phyloP scores from a whole-genome alignment of 2,329 filamentous ascomycete genomes.

The Neofusicoccum kwambonambiense region DNA sequence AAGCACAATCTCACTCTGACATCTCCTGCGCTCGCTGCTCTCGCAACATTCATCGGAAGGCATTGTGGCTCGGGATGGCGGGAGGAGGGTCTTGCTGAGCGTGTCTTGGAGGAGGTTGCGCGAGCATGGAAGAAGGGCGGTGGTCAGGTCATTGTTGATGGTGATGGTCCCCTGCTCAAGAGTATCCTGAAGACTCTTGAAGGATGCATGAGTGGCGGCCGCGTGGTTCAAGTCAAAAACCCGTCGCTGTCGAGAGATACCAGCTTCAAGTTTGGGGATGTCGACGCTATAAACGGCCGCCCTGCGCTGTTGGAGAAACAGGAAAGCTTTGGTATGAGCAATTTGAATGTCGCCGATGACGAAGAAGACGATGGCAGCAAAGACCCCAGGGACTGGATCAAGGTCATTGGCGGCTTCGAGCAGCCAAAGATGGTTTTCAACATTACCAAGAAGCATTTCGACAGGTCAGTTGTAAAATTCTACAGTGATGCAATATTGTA shows the following conservation, averaged over 20 bases:
- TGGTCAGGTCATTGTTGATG: slow-evolving; percentile 88
- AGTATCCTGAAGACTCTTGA: slow-evolving; percentile 81
- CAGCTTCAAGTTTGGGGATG: slow-evolving; percentile 61
- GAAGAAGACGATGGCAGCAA: slow-evolving; percentile 58
- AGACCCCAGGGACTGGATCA: slow-evolving; percentile 80
- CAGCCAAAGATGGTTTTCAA: slow-evolving; percentile 81
- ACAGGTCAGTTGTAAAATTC: slow-evolving; percentile 53
- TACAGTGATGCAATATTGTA: not conserved
- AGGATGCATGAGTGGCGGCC: slow-evolving; percentile 85
- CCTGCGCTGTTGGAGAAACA: slow-evolving; percentile 58
- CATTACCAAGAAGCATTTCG: slow-evolving; percentile 83
- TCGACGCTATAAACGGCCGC: slow-evolving; percentile 25
- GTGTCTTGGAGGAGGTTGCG: slow-evolving; percentile 86
- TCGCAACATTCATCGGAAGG: slow-evolving; percentile 86
- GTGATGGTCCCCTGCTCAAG: slow-evolving; percentile 66
- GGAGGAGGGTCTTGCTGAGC: slow-evolving; percentile 89
- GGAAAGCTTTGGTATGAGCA: slow-evolving; percentile 60
- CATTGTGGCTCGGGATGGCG: slow-evolving; percentile 96
- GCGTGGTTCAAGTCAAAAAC: slow-evolving; percentile 52
- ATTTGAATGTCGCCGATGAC: slow-evolving; percentile 53
- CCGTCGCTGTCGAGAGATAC: slow-evolving; percentile 61
- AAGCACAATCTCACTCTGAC: slow-evolving; percentile 94
- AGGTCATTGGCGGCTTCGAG: slow-evolving; percentile 77
- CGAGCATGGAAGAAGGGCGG: slow-evolving; percentile 88
- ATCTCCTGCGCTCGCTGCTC: slow-evolving; percentile 77